Evolutionary conservation across 495 filamentous ascomycete genomes (phyloP).

Genomic region (Terfezia claveryi): DNA sequence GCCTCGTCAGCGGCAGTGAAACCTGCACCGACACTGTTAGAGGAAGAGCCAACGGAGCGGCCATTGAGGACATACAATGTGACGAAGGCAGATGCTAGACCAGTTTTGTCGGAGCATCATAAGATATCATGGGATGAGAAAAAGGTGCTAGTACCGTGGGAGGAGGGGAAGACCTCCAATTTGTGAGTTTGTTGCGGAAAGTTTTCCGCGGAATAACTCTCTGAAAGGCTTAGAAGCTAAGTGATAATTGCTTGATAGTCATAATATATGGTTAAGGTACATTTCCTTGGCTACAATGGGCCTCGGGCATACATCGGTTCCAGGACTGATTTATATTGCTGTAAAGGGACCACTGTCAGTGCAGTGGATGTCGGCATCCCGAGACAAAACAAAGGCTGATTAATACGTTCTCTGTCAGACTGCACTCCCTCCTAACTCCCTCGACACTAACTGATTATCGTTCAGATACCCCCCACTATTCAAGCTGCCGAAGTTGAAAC

Average conservation of each 20-base stretch:
- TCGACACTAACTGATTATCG: conserved; percentile 4
- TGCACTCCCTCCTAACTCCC: not conserved
- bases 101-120: conserved; percentile 14
- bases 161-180: conserved; percentile 18
- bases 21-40: not conserved
- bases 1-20: not conserved
- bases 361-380: conserved; percentile 46
- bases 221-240: too few relatives aligned
- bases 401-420: conserved; percentile 44
- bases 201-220: too few relatives aligned
- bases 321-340: not conserved
- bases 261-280: conserved; percentile 19
- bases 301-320: too few relatives aligned
- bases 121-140: conserved; percentile 18
- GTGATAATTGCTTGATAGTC: conserved; percentile 3
- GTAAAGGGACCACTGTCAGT: conserved; percentile 62
- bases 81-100: conserved; percentile 17
- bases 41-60: not conserved
- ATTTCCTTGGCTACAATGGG: not conserved
- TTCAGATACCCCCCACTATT: conserved; percentile 35
- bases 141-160: conserved; percentile 19
- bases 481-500: conserved; percentile 18
- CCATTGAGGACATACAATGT: conserved; percentile 18
- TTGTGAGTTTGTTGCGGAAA: conserved; percentile 8
- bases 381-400: conserved; percentile 54